These are phyloP conservation scores for Oryza meyeriana DNA, from an alignment of 176 grass and related monocot genomes.

Conservation along the genomic window DNA sequence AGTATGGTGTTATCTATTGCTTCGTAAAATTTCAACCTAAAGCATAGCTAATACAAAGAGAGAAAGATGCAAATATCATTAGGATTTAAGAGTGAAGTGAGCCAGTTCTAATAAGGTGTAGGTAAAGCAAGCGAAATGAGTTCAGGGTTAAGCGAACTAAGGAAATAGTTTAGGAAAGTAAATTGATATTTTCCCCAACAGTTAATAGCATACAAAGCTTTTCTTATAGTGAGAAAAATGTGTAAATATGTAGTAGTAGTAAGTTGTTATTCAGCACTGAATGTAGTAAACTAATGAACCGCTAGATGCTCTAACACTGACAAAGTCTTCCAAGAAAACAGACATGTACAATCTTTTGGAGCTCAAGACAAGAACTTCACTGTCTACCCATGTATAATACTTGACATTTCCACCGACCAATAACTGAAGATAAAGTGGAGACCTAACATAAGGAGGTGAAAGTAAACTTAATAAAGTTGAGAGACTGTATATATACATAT, in stretches of 20 bases:
- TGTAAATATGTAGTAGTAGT: not conserved
- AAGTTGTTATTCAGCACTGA: not conserved
- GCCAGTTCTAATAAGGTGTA: not conserved
- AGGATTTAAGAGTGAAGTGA: not conserved
- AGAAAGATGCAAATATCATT: not conserved
- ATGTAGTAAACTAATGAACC: not conserved
- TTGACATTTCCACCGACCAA: slow-evolving; percentile 37
- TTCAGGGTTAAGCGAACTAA: not conserved
- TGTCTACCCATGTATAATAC: not conserved
- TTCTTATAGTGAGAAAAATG: not conserved
- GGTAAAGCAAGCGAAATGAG: not conserved
- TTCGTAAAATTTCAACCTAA: not conserved
- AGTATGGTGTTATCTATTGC: not conserved
- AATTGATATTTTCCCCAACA: not conserved
- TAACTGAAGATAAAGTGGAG: not conserved
- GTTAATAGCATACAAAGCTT: not conserved
- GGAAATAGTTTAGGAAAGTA: not conserved
- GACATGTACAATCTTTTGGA: slow-evolving; percentile 3
- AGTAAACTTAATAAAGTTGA: not conserved
- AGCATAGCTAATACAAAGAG: not conserved
- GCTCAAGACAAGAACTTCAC: slow-evolving; percentile 19
- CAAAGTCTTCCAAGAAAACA: slow-evolving; percentile 24
- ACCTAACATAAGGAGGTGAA: not conserved
- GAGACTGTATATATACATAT: not conserved
- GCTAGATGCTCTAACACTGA: slow-evolving; percentile 31